A percentile compares a stretch with the other conserved stretches of the same genome.
phyloP scores from a whole-genome alignment of 2,329 filamentous ascomycete species.

The Colletotrichum sp. region DNA sequence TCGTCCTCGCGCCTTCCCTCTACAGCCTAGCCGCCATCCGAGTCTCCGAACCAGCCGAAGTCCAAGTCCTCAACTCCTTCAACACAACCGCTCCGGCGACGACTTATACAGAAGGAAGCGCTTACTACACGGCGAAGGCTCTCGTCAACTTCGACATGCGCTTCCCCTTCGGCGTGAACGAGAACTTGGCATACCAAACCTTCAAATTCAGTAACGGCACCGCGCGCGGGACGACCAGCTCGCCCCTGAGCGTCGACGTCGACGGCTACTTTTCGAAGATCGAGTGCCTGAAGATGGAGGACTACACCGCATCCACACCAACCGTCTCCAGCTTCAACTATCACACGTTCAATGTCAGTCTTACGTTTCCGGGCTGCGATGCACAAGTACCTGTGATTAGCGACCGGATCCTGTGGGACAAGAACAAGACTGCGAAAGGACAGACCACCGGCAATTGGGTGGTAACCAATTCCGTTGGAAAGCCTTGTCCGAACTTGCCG shows the following conservation, averaged over 20 bases:
- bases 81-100: not conserved
- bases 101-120: not conserved
- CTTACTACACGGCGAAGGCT: not conserved
- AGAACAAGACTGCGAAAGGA: not conserved
- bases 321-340: not conserved
- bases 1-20: not conserved
- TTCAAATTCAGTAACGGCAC: not conserved
- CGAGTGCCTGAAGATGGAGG: not conserved
- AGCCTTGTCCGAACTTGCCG: not conserved
- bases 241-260: not conserved
- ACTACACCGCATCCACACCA: not conserved
- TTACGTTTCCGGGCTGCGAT: not conserved
- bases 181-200: not conserved
- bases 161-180: not conserved
- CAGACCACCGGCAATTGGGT: not conserved
- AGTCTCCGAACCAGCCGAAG: not conserved
- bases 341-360: not conserved
- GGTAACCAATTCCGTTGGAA: not conserved
- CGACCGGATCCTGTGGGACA: not conserved
- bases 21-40: not conserved
- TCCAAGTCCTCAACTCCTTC: not conserved
- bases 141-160: not conserved
- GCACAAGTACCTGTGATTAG: fast-evolving
- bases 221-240: not conserved
- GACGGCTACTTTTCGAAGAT: not conserved